phyloP scores from a whole-genome alignment of 1,284 basidiomycete genomes.

The Tilletiaria anomala region DNA sequence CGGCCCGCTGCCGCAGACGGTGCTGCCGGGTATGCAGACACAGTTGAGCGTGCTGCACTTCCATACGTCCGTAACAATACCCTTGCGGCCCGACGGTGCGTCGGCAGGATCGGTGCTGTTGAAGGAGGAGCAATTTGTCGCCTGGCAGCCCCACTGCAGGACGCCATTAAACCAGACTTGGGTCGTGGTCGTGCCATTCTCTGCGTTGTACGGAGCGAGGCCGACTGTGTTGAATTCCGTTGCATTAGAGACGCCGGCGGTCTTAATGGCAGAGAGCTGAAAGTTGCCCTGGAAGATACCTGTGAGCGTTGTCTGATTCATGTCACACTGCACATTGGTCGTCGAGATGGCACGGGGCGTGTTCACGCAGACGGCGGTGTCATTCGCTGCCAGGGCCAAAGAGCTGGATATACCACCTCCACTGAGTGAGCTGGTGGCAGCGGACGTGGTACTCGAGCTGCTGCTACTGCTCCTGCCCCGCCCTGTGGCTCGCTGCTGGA shows the following conservation, averaged over 20 bases:
- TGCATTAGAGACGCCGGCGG: slow-evolving; percentile 11
- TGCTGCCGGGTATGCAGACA: slow-evolving; percentile 20
- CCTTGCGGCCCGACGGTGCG: too few relatives aligned
- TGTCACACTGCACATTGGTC: slow-evolving; percentile 16
- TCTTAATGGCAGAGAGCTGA: slow-evolving; percentile 20
- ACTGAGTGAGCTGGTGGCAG: too few relatives aligned
- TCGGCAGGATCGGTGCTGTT: slow-evolving; percentile 14
- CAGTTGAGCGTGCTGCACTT: slow-evolving; percentile 18
- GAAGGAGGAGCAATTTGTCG: slow-evolving; percentile 10
- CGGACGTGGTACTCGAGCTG: slow-evolving; percentile 1
- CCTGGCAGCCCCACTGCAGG: slow-evolving; percentile 30
- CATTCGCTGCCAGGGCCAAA: slow-evolving; percentile 7
- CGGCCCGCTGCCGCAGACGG: slow-evolving; percentile 11
- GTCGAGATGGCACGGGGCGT: slow-evolving; percentile 19
- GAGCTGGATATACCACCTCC: too few relatives aligned
- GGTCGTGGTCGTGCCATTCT: slow-evolving; percentile 15
- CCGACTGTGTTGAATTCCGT: slow-evolving; percentile 14
- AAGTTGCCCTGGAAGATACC: slow-evolving; percentile 18
- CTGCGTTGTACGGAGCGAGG: slow-evolving; percentile 12
- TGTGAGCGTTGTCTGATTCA: slow-evolving; percentile 13
- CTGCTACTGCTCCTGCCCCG: slow-evolving; percentile 6
- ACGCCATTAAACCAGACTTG: slow-evolving; percentile 22
- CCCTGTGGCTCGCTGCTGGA: slow-evolving; percentile 7
- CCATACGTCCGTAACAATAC: slow-evolving; percentile 15
- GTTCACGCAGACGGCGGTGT: slow-evolving; percentile 17